These are phyloP conservation scores for Curvularia verruculosa DNA, from an alignment of 2,329 filamentous ascomycete species.

Conservation along the genomic window DNA sequence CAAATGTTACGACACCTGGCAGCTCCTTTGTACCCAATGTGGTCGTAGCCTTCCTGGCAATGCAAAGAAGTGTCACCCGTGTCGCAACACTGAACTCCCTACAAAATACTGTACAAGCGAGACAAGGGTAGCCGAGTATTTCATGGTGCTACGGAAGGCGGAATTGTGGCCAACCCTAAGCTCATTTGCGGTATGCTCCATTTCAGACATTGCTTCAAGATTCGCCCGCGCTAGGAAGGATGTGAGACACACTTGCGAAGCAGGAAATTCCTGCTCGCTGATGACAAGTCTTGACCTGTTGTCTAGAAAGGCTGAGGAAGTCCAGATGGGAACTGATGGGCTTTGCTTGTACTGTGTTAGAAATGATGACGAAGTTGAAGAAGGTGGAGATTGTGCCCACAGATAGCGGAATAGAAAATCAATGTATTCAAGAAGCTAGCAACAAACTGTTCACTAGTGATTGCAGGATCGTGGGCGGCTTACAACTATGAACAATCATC, in stretches of 20 bases:
- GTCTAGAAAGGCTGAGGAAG: neutral
- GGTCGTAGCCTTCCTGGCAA: conserved; percentile 2
- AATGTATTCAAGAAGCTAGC: neutral
- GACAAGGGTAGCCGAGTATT: conserved; percentile 13
- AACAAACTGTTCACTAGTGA: neutral
- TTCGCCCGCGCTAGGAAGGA: conserved; percentile 3
- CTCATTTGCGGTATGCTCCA: conserved; percentile 1
- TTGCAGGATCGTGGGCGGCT: neutral
- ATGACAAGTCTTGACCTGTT: neutral
- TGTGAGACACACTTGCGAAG: conserved; percentile 8
- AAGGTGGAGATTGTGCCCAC: conserved; percentile 1
- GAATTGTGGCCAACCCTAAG: conserved; percentile 6
- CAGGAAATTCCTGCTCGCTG: neutral
- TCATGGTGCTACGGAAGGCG: conserved; percentile 1
- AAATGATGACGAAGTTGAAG: neutral
- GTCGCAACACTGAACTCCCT: conserved; percentile 3
- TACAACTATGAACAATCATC: too few relatives aligned
- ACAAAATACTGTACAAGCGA: conserved; percentile 6
- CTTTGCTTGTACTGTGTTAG: conserved; percentile 1
- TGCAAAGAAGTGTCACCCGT: conserved; percentile 14
- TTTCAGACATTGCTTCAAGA: neutral
- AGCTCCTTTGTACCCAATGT: neutral
- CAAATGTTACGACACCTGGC: neutral
- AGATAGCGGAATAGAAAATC: neutral
- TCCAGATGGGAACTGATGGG: neutral